phyloP scores from a whole-genome alignment of 2,329 filamentous ascomycete genomes.

The Exophiala sp. region DNA sequence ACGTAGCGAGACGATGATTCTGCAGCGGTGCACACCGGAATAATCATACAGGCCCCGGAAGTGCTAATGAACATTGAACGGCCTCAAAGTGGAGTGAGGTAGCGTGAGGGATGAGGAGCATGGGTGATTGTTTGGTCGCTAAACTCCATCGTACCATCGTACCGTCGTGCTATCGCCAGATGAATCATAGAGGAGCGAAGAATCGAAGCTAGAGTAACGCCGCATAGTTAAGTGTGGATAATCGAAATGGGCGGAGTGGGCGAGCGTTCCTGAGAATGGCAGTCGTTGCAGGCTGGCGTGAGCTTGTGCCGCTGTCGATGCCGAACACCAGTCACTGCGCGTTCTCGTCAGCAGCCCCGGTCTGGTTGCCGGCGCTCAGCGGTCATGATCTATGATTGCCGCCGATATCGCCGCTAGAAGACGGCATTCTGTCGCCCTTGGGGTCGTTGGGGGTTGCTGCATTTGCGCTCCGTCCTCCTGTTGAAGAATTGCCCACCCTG shows the following conservation, averaged over 20 bases:
- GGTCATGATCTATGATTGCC: neutral
- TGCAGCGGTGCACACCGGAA: neutral
- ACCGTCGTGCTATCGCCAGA: conserved; percentile 6
- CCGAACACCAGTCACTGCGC: neutral
- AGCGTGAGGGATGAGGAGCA: conserved; percentile 5
- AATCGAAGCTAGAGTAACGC: conserved; percentile 1
- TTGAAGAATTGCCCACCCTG: neutral
- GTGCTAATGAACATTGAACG: neutral
- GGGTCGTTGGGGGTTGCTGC: neutral
- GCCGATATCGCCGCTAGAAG: neutral
- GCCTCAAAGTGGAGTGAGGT: conserved; percentile 11
- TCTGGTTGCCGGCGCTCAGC: too few relatives aligned
- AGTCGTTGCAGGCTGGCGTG: conserved; percentile 14
- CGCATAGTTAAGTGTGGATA: conserved; percentile 9
- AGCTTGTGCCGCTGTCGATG: neutral
- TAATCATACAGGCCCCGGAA: neutral
- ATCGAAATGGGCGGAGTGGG: conserved; percentile 13
- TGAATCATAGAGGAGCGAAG: conserved; percentile 13
- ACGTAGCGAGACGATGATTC: neutral
- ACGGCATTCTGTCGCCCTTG: neutral
- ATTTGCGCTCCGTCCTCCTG: neutral
- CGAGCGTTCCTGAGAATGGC: conserved; percentile 12
- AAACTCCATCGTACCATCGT: conserved; percentile 17
- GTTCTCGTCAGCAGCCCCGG: neutral
- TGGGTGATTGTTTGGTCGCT: conserved; percentile 12